Evolutionary conservation across 345 rosid genomes (phyloP), one percentile per base, ranked within the genome.

Genomic region (Lumnitzera littorea): DNA sequence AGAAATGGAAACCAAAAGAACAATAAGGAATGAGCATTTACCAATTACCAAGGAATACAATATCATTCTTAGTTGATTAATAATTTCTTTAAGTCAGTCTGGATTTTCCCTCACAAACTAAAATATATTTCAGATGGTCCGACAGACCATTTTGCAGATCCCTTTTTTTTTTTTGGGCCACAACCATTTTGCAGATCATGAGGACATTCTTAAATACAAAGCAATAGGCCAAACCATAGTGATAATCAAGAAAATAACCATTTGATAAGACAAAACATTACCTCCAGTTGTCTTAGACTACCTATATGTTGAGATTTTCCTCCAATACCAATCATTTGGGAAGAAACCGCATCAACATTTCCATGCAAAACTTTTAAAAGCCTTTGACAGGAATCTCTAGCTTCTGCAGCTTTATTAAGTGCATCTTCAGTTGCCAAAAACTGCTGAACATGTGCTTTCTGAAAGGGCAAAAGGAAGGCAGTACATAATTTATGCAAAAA

Each of bases 361-460:
- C 87, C 96, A 70, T 84, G 80, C 79, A 91, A 74, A 61, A 81
- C 85, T 64, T 84, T 79, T 63, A 85, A 70, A 72, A 87, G 87
- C 71, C 78, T 87, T 53, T 82, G 82, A 71, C 79, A 83, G 57
- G 84, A 74, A 64, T 80, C 80, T 72, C 91, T 83, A 61, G 98
- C 92, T 76, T 89, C 95, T 27, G 84, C 85, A 71, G 95, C 88
- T 82, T 85, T 91, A 78, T 87, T 89, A 50, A 82, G 74, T 52
- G 98, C 87, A 78, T 87, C 95, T 80, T 91, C 95, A 74, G 96
- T 89, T 48, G 92, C 96, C 75, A 89, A 71, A 83, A 91, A 89
- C 76, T 89, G 98, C 69, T 91, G 91, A 67, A 89, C 95, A 73
- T 91, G 96, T 51, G 96, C 98, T 82, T 91, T 86, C 96, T 88